Conservation (phyloP, 441 rosid genomes). For the Omphalea diandra region DNA sequence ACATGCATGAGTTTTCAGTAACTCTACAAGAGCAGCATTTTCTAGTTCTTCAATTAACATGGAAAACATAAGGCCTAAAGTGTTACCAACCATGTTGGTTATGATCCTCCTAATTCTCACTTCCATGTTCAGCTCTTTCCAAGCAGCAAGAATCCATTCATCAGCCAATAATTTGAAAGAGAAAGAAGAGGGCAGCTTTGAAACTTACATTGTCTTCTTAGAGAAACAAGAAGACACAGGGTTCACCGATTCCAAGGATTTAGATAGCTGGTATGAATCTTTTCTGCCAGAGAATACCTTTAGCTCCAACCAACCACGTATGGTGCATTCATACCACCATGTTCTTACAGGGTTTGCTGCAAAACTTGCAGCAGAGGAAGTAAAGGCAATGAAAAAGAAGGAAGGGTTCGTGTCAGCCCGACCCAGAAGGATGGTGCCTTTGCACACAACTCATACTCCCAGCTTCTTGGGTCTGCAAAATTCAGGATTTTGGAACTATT, state of each 20-base stretch:
- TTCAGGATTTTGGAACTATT: constrained; percentile 26
- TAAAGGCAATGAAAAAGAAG: constrained; percentile 24
- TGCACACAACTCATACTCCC: constrained; percentile 33
- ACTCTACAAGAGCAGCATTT: not conserved
- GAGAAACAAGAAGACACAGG: constrained; percentile 14
- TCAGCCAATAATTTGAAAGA: not conserved
- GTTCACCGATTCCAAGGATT: constrained; percentile 14
- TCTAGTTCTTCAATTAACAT: constrained; percentile 17
- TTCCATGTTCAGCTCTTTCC: constrained; percentile 21
- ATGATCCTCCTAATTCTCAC: constrained; percentile 12
- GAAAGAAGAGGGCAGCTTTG: not conserved
- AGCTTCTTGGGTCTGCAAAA: constrained; percentile 34
- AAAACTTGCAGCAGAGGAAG: constrained; percentile 31
- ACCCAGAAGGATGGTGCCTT: constrained; percentile 26
- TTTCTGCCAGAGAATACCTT: constrained; percentile 17
- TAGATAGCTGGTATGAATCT: constrained; percentile 17
- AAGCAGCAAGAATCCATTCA: not conserved
- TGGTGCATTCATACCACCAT: constrained; percentile 29
- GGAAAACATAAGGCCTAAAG: constrained; percentile 18
- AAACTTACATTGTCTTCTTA: constrained; percentile 23
- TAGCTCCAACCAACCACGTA: constrained; percentile 17
- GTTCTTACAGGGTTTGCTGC: constrained; percentile 38
- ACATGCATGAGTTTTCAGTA: not conserved
- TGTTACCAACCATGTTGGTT: constrained; percentile 8
- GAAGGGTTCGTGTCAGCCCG: constrained; percentile 35